Evolutionary conservation across 2,329 filamentous ascomycete species (phyloP).

Genomic region (Venturia aucupariae): DNA sequence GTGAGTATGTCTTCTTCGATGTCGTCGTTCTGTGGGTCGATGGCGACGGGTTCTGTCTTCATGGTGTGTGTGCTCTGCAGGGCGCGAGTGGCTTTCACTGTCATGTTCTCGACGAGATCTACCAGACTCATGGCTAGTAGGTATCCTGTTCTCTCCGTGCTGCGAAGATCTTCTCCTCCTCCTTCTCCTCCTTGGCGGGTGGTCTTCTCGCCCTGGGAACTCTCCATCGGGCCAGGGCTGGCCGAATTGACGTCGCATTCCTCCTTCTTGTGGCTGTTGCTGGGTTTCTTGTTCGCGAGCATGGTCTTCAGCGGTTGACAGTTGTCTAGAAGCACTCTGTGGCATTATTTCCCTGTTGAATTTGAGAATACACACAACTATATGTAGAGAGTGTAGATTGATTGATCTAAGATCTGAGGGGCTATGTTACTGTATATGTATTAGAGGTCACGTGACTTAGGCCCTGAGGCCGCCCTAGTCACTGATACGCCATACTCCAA

Average conservation of each 20-base stretch:
- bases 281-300: background rate
- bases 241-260: background rate
- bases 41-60: background rate
- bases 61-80: background rate
- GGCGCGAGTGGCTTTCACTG: background rate
- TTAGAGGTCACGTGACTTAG: too few species aligned
- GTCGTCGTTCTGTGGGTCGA: background rate
- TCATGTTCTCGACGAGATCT: background rate
- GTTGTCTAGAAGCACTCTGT: background rate
- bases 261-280: background rate
- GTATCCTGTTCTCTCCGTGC: background rate
- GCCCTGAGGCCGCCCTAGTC: too few species aligned
- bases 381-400: too few species aligned
- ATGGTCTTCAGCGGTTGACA: background rate
- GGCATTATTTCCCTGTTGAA: background rate
- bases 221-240: background rate
- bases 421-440: too few species aligned
- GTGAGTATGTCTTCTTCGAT: background rate
- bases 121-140: background rate
- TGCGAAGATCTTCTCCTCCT: background rate
- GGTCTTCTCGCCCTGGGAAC: background rate
- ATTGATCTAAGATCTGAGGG: too few species aligned
- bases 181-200: background rate
- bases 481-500: too few species aligned
- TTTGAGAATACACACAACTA: too few species aligned